These are phyloP conservation scores for Alloteropsis angusta DNA, from an alignment of 202 grass and related monocot genomes.

Conservation along the genomic window DNA sequence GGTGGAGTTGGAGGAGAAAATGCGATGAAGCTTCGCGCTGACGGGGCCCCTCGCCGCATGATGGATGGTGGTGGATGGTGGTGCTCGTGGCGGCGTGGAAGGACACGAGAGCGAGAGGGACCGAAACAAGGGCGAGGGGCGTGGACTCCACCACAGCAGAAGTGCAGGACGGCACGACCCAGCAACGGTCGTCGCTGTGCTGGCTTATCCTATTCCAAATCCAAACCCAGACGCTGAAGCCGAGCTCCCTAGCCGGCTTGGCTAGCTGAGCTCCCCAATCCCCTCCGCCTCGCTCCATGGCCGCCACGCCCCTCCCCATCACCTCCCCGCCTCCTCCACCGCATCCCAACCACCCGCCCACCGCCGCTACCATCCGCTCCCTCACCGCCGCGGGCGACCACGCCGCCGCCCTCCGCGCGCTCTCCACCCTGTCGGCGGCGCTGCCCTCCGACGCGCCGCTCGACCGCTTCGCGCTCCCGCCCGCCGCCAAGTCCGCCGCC, in stretches of 20 bases:
- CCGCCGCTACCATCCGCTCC: conserved; percentile 17
- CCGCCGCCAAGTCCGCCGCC: conserved; percentile 54
- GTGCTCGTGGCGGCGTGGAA: neutral
- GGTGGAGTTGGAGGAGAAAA: neutral
- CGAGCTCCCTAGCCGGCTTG: neutral
- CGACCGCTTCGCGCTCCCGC: conserved; percentile 70
- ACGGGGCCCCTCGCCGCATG: neutral
- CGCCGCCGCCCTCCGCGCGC: conserved; percentile 48
- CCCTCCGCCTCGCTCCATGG: conserved; percentile 14
- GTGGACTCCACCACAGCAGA: conserved; percentile 13
- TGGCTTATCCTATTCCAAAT: neutral
- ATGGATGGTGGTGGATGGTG: neutral
- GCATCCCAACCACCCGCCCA: neutral
- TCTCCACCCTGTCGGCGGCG: conserved; percentile 33
- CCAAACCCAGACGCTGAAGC: neutral
- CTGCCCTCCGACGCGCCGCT: conserved; percentile 17
- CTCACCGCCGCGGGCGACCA: conserved; percentile 32
- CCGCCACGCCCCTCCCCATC: conserved; percentile 22
- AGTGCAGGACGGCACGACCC: neutral
- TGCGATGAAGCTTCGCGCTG: conserved; percentile 5
- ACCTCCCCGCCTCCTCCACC: conserved; percentile 7
- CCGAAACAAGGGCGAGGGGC: neutral
- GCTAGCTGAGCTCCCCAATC: neutral
- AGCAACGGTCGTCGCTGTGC: neutral
- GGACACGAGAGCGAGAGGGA: neutral